phyloP scores from a whole-genome alignment of 2,329 filamentous ascomycete genomes.

The Pestalotiopsis sp. region DNA sequence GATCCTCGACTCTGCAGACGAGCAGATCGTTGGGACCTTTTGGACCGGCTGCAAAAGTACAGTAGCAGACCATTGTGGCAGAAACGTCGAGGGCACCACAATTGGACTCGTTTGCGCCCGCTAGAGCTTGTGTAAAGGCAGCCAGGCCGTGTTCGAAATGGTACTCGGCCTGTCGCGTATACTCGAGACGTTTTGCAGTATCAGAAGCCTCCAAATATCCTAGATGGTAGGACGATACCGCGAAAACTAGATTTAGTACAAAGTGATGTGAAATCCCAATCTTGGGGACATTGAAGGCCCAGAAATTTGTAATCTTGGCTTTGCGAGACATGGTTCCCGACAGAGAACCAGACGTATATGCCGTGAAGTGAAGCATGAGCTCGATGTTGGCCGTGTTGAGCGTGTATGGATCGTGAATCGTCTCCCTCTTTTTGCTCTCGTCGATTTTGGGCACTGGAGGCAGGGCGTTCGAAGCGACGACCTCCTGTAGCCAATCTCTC shows the following conservation, averaged over 20 bases:
- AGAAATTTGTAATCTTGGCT: slow-evolving; percentile 25
- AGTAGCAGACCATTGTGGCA: slow-evolving; percentile 29
- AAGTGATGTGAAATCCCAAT: slow-evolving; percentile 30
- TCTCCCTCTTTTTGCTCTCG: neutral
- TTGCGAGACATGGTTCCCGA: slow-evolving; percentile 14
- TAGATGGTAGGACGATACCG: slow-evolving; percentile 29
- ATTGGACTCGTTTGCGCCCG: slow-evolving; percentile 25
- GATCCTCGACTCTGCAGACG: slow-evolving; percentile 23
- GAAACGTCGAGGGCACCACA: slow-evolving; percentile 32
- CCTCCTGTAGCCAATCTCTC: slow-evolving; percentile 27
- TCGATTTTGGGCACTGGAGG: neutral
- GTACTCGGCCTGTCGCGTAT: slow-evolving; percentile 24
- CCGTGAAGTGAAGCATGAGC: slow-evolving; percentile 30
- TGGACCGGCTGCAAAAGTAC: slow-evolving; percentile 31
- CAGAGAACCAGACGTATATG: slow-evolving; percentile 25
- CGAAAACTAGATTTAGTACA: slow-evolving; percentile 29
- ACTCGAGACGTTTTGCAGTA: slow-evolving; percentile 10
- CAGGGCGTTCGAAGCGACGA: slow-evolving; percentile 13
- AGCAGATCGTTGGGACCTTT: slow-evolving; percentile 28
- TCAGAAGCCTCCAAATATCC: slow-evolving; percentile 17
- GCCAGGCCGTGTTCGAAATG: slow-evolving; percentile 26
- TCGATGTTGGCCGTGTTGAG: slow-evolving; percentile 26
- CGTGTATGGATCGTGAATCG: slow-evolving; percentile 22
- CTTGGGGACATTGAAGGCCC: slow-evolving; percentile 28
- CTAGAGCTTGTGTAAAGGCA: slow-evolving; percentile 25